Evolutionary conservation across 352 stramenopile species (phyloP).

Genomic region (Lagenidium giganteum): DNA sequence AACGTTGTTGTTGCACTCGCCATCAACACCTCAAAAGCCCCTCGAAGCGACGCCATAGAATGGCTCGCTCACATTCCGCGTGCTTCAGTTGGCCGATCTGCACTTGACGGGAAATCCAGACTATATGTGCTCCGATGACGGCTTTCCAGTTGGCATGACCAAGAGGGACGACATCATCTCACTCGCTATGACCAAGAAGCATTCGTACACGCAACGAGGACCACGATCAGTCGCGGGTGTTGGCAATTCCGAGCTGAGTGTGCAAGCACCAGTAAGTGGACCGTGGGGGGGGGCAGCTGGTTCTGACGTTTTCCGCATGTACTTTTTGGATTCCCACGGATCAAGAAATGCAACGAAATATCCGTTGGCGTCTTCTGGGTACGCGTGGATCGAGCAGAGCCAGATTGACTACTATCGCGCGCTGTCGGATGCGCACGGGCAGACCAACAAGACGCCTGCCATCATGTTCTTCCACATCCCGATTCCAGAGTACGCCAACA

Average conservation of each 20-base stretch:
- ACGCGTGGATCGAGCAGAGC: conserved; percentile 38
- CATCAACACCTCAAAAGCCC: too few relatives aligned
- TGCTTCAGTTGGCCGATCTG: conserved; percentile 38
- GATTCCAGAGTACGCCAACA: conserved; percentile 26
- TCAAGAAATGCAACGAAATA: conserved; percentile 20
- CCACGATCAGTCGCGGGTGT: conserved; percentile 24
- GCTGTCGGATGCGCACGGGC: conserved; percentile 18
- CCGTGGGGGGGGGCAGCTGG: conserved; percentile 18
- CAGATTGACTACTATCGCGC: conserved; percentile 32
- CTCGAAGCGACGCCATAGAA: too few relatives aligned
- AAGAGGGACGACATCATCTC: conserved; percentile 28
- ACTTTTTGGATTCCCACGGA: conserved; percentile 39
- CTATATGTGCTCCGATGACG: conserved; percentile 13
- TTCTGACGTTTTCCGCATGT: conserved; percentile 36
- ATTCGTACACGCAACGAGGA: conserved; percentile 32
- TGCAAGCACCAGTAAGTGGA: conserved; percentile 19
- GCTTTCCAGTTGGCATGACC: conserved; percentile 15
- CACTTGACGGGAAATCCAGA: conserved; percentile 35
- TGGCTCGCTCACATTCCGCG: conserved; percentile 30
- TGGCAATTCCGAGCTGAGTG: conserved; percentile 40
- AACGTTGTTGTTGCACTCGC: too few relatives aligned
- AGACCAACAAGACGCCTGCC: conserved; percentile 17
- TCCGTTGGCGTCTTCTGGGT: conserved; percentile 25
- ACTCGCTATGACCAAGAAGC: conserved; percentile 26
- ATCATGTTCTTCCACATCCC: conserved; percentile 61